Conservation (phyloP, 257 asterid genomes). For the Catharanthus roseus region DNA sequence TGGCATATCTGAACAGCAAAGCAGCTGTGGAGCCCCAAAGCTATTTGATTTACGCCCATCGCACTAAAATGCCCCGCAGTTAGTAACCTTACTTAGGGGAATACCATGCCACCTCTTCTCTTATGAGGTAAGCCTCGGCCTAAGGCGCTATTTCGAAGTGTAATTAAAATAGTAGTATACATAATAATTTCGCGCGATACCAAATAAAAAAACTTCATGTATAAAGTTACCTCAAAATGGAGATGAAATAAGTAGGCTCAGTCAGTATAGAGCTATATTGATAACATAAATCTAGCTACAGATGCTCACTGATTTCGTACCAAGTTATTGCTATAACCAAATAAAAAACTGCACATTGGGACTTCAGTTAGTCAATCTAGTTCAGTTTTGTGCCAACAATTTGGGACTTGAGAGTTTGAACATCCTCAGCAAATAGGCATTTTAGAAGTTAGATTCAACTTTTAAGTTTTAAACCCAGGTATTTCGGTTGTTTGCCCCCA, state of each 20-base stretch:
- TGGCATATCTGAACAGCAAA: constrained; percentile 11
- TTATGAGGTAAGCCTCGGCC: constrained; percentile 71
- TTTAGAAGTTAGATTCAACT: not conserved
- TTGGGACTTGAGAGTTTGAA: not conserved
- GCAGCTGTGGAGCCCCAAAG: constrained; percentile 5
- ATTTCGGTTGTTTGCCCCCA: not conserved
- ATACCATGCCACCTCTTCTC: constrained; percentile 60
- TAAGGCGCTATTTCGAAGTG: constrained; percentile 34
- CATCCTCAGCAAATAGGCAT: not conserved
- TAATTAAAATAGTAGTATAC: not conserved
- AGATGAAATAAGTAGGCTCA: not conserved
- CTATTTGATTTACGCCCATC: constrained; percentile 42
- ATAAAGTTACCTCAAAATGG: not conserved
- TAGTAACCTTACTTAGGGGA: constrained; percentile 50
- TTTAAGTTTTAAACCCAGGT: not conserved
- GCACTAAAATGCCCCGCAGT: constrained; percentile 65
- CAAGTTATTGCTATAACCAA: not conserved
- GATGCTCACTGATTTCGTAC: not conserved
- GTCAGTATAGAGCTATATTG: too few relatives aligned
- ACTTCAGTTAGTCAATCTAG: too few relatives aligned
- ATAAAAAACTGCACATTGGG: too few relatives aligned
- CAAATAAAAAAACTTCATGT: not conserved
- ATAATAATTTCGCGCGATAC: not conserved
- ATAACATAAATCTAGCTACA: not conserved
- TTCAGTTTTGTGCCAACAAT: not conserved